phyloP scores from a whole-genome alignment of 495 filamentous ascomycete species.

The Bacidia rubella region DNA sequence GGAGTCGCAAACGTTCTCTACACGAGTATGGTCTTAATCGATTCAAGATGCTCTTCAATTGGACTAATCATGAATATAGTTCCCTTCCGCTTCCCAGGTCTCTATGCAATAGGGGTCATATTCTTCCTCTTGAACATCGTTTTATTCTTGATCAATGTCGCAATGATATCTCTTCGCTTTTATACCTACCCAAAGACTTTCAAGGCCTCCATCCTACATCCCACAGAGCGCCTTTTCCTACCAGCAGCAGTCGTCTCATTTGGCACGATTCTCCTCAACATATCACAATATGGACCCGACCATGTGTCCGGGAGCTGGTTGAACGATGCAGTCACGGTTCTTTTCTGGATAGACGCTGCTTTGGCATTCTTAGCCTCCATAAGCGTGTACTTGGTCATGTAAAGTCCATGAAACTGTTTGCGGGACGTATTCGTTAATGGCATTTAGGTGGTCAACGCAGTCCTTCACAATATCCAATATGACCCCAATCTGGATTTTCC shows the following conservation, averaged over 20 bases:
- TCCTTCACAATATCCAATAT: conserved; percentile 74
- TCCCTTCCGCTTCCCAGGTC: conserved; percentile 53
- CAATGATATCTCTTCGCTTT: conserved; percentile 56
- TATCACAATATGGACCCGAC: conserved; percentile 62
- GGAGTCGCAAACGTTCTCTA: conserved; percentile 70
- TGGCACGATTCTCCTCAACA: conserved; percentile 67
- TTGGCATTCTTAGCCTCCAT: conserved; percentile 50
- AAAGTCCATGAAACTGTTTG: conserved; percentile 4
- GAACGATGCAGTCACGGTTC: conserved; percentile 40
- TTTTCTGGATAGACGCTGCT: conserved; percentile 64
- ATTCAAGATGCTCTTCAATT: neutral
- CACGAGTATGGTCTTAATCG: conserved; percentile 33
- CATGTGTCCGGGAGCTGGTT: conserved; percentile 55
- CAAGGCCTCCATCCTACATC: conserved; percentile 57
- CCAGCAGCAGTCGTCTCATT: conserved; percentile 57
- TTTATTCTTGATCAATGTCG: conserved; percentile 56
- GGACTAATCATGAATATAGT: conserved; percentile 28
- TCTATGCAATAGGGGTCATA: conserved; percentile 56
- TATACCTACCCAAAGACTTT: conserved; percentile 58
- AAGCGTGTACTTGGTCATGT: conserved; percentile 61
- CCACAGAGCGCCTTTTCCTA: conserved; percentile 68
- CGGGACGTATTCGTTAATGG: conserved; percentile 14
- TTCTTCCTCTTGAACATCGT: conserved; percentile 66
- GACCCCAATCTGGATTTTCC: conserved; percentile 90
- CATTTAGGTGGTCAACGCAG: conserved; percentile 49